Percentiles rank a stretch among this genome's conserved stretches.
phyloP scores from a whole-genome alignment of 164 flowering plant species.

The Echeveria elegans region DNA sequence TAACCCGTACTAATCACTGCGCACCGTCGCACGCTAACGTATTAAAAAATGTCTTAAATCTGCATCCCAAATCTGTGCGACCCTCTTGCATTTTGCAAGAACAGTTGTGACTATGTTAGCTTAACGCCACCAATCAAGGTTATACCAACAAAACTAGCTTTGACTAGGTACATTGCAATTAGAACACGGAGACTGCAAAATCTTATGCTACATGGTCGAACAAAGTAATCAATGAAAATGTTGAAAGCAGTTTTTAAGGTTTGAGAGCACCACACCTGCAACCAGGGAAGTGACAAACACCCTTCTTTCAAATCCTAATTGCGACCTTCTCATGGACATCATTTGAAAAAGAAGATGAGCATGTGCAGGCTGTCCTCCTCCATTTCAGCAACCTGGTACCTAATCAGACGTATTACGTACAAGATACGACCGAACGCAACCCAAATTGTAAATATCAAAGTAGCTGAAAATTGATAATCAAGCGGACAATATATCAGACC shows the following conservation, averaged over 20 bases:
- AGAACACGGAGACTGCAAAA: too few species aligned
- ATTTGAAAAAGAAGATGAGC: background rate
- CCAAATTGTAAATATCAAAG: background rate
- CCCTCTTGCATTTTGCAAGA: too few species aligned
- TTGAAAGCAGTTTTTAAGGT: background rate
- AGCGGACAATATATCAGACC: background rate
- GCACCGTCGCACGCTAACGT: too few species aligned
- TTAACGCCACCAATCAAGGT: too few species aligned
- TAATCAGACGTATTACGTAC: background rate
- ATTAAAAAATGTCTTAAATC: too few species aligned
- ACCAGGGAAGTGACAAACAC: background rate
- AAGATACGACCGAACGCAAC: background rate
- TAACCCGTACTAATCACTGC: too few species aligned
- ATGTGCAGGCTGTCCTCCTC: background rate
- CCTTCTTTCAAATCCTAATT: background rate
- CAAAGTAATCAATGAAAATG: too few species aligned
- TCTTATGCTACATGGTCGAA: too few species aligned
- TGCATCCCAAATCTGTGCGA: too few species aligned
- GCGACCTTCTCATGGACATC: background rate
- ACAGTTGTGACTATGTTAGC: too few species aligned
- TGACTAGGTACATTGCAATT: too few species aligned
- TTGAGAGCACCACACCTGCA: background rate
- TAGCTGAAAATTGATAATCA: background rate
- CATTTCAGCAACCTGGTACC: background rate
- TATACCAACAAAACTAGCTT: too few species aligned